Base-by-base conservation (phyloP, 1,284 basidiomycete genomes). In the Albatrellus sp. region DNA sequence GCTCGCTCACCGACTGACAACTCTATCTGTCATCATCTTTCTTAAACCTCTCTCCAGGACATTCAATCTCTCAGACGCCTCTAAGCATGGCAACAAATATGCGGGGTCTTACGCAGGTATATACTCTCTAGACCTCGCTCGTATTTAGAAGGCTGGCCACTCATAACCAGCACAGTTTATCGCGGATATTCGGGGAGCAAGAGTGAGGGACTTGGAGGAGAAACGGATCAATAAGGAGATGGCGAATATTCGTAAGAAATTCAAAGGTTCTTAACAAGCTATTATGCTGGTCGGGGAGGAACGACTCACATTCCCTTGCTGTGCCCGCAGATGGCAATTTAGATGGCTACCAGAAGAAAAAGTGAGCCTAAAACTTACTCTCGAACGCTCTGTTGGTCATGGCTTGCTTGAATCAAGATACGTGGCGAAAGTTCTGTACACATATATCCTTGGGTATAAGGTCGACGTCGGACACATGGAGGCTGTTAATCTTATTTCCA, bases 381-480 rank as follows among this genome's bases (percentile, higher is more conserved):
- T 34, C 43, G 47, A 6, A 20, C n/a, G 34, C 11, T n/a, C 32
- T 8, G 35, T 39, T 42, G 35, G 42, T 32, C 24, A 1, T 49
- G 39, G 51, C 46, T 47, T 35, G 48, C 46, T 44, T 45, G 32
- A 44, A 38, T 42, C 32, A 54, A 90, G 87, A 78, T 90, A 89
- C 72, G 82, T 89, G 36, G 80, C 86, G 48, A 98, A 99, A 69
- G 94, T 99, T 56, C 86, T 98, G 50, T 99, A 98, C 70, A 98
- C 96, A 14, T 98, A 97, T 59, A 98, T 99, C 54, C 73, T 98
- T 48, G 96, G 96, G 30, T 98, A 98, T 70, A 93, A 93, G 64
- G 93, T 98, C 55, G 96, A 99, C 60, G 79, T 98, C 31, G 96
- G 96, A 5, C 94, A 98, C 62, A 96, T 98, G 92, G 94, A 98